Conservation (phyloP, 305 asterid genomes). For the Solanum aculeatissimum region DNA sequence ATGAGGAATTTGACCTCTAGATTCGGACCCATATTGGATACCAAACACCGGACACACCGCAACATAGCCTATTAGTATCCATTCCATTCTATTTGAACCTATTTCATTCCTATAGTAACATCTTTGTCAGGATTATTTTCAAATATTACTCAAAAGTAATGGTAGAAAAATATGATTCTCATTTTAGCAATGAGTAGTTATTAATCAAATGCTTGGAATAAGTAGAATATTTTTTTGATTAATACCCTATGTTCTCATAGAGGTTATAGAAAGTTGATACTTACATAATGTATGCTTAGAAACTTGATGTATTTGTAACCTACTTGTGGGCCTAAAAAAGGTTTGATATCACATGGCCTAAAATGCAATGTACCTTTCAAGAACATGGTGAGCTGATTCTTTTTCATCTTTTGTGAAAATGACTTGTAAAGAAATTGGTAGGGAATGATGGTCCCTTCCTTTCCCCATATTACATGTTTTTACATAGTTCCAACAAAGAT, state of each 20-base stretch:
- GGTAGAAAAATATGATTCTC: background rate
- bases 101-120: background rate
- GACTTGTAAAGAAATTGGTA: slow-evolving; percentile 16
- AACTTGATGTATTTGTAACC: slow-evolving; percentile 15
- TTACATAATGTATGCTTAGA: background rate
- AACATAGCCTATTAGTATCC: background rate
- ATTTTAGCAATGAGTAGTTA: background rate
- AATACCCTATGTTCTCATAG: background rate
- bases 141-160: background rate
- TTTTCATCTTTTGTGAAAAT: slow-evolving; percentile 19
- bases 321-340: slow-evolving; percentile 22
- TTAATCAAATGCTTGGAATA: background rate
- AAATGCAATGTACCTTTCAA: slow-evolving; percentile 25
- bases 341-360: slow-evolving; percentile 20
- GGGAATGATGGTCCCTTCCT: slow-evolving; percentile 27
- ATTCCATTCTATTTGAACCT: background rate
- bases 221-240: background rate
- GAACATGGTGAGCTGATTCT: slow-evolving; percentile 25
- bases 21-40: background rate
- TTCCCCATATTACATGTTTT: slow-evolving; percentile 16
- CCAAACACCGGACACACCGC: background rate
- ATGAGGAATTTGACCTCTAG: background rate
- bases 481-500: slow-evolving; percentile 28
- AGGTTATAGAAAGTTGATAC: background rate
- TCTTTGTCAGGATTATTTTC: background rate